Base-by-base conservation (phyloP, 2,329 filamentous ascomycete genomes). In the Arthrobotrys sphaeroides region DNA sequence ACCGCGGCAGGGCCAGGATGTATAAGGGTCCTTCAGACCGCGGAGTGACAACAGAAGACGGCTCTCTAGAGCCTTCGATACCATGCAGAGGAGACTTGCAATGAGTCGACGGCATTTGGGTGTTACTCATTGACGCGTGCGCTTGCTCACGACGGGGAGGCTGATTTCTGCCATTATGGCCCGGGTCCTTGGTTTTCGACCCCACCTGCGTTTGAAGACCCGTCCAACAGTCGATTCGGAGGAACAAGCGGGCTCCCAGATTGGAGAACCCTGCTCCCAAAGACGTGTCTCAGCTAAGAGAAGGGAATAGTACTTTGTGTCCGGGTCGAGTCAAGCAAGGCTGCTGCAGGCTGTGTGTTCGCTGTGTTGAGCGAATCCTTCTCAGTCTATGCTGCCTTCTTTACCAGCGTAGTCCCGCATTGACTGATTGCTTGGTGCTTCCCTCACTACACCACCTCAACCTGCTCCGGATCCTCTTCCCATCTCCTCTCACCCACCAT, bases 111-210 rank as follows among this genome's bases (percentile, higher is more conserved):
- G 18, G 24, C n/a, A 53, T 43, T 33, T 20, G 12, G 26, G 43
- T 68, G 64, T 74, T 74, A 61, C 70, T 74, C 70, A 74, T 74
- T 45, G 36, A 68, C 70, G 70, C 70, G 70, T 74, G 70, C 70
- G 57, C 55, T 59, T 68, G 49, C 47, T 62, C 70, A 68, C 22
- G 18, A 38, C 22, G 33, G 47, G 33, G 57, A 74, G 70, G 70
- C 70, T 74, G 70, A 74, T 64, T 74, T 74, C 62, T 74, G 70
- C 70, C 70, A 74, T 74, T 74, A 68, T 74, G 70, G 70, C 70
- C 45, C 53, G 36, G 43, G 70, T 57, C 36, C 55, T 74, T 62
- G 70, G 55, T 74, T 64, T 74, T 68, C 26, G 64, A 74, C 70
- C 70, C 70, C 70, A 74, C 70, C 70, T 62, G 47, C 38, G 61